Base-by-base conservation (phyloP, 139 green algal genomes). In the Raphidocelis subcapitata region DNA sequence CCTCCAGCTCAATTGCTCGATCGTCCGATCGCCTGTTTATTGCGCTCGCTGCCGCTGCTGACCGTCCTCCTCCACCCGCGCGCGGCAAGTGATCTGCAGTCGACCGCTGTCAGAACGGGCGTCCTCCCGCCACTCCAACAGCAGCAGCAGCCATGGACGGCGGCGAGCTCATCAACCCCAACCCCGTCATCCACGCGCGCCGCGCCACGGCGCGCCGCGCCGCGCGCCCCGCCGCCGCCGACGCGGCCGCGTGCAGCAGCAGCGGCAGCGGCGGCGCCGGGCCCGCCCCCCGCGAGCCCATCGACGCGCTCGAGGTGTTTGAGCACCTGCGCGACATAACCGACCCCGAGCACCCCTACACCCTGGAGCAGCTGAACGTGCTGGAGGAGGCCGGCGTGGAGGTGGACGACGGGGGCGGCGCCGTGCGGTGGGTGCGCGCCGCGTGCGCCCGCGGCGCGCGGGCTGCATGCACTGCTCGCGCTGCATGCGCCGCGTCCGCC, bases 291-390 rank as follows among this genome's bases (percentile, higher is more conserved):
- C 73, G 92, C 0, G 89, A 97, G 41, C 79, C 82, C 1, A 96
- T 97, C n/a, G 93, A 97, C 51, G 74, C 84, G 0, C 47, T 55
- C 23, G 73, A 84, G 31, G 63, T 85, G 0, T 88, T 90, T 70
- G 75, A 95, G 75, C 89, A 95, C 75, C 84, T 97, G 21, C 84
- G 91, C 1, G 93, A 99, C 84, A 97, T 99, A 37, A 92, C 74
- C 5, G 96, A 99, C 64, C 96, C 96, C 0, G 96, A 99, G 86
- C 96, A 99, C 62, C 96, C 96, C 0, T 97, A 99, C 84, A 92
- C 91, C 3, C 74, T 99, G 36, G 96, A 99, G 83, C 91, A 98
- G 84, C 84, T 99, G 2, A 89, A 92, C 60, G 92, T 98, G 56
- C 90, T 98, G 5, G 75, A 70, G 3, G 87, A 94, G 81, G 82